Conservation (phyloP, 352 stramenopile genomes). For the Peronospora destructor region DNA sequence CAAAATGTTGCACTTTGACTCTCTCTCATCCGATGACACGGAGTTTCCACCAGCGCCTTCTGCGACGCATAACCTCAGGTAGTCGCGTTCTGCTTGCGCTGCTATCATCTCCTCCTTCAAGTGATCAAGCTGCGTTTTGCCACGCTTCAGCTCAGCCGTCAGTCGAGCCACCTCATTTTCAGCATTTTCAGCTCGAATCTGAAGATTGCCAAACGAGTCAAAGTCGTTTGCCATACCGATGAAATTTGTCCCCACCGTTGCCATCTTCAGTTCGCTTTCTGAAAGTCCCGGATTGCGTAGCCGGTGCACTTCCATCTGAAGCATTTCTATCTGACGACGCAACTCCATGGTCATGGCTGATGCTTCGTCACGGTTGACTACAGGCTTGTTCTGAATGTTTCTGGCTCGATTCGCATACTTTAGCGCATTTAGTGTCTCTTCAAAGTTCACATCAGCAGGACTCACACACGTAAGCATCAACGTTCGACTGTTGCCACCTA, state of each 20-base stretch:
- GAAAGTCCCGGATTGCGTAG: constrained; percentile 75
- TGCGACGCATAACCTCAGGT: constrained; percentile 64
- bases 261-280: constrained; percentile 69
- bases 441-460: constrained; percentile 86
- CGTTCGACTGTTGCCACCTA: constrained; percentile 89
- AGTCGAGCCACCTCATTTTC: constrained; percentile 74
- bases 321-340: constrained; percentile 67
- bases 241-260: constrained; percentile 48
- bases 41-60: constrained; percentile 26
- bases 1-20: constrained; percentile 58
- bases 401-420: constrained; percentile 88
- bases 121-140: constrained; percentile 69
- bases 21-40: constrained; percentile 33
- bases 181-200: constrained; percentile 62
- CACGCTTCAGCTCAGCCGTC: constrained; percentile 69
- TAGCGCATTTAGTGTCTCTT: constrained; percentile 89
- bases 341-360: constrained; percentile 69
- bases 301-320: constrained; percentile 77
- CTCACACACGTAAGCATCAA: constrained; percentile 91
- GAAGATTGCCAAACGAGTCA: constrained; percentile 71
- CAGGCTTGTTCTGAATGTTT: constrained; percentile 87
- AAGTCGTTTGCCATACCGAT: constrained; percentile 66
- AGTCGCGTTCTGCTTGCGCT: constrained; percentile 76
- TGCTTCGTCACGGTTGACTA: constrained; percentile 80
- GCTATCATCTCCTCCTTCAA: constrained; percentile 83